Percentiles rank a stretch among this genome's conserved stretches.
phyloP scores from a whole-genome alignment of 2,329 filamentous ascomycete genomes.

The Ambrosiella xylebori region DNA sequence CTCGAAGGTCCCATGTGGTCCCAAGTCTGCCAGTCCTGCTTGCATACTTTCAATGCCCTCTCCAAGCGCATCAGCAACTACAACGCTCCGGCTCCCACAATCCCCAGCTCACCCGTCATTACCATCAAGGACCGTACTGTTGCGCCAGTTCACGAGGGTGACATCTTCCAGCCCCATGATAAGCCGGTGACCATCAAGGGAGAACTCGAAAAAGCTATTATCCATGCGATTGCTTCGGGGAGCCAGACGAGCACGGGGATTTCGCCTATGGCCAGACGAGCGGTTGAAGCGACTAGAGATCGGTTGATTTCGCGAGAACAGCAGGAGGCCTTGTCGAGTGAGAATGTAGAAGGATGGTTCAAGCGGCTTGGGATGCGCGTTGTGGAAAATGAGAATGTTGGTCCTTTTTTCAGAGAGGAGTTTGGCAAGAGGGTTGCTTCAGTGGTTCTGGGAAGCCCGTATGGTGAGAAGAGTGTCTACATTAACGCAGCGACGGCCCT shows the following conservation, averaged over 20 bases:
- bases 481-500: slow-evolving; percentile 56
- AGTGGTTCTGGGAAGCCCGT: slow-evolving; percentile 56
- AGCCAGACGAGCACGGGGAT: slow-evolving; percentile 31
- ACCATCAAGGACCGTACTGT: slow-evolving; percentile 22
- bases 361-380: slow-evolving; percentile 29
- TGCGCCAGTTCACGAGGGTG: slow-evolving; percentile 27
- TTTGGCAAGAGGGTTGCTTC: slow-evolving; percentile 48
- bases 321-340: slow-evolving; percentile 32
- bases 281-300: slow-evolving; percentile 29
- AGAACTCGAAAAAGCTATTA: slow-evolving; percentile 30
- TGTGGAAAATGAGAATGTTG: slow-evolving; percentile 35
- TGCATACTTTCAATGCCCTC: slow-evolving; percentile 51
- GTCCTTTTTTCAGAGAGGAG: slow-evolving; percentile 51
- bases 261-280: slow-evolving; percentile 34
- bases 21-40: slow-evolving; percentile 54
- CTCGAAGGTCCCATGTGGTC: slow-evolving; percentile 65
- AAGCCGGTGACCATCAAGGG: slow-evolving; percentile 23
- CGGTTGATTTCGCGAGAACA: slow-evolving; percentile 35
- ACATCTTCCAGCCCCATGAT: slow-evolving; percentile 27
- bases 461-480: slow-evolving; percentile 50
- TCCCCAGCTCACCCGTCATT: slow-evolving; percentile 13
- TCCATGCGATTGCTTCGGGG: slow-evolving; percentile 28
- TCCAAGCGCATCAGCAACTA: slow-evolving; percentile 44
- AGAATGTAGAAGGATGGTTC: slow-evolving; percentile 32
- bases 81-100: slow-evolving; percentile 24